These are phyloP conservation scores for Diutina siamensis DNA, from an alignment of 1,139 yeast species.

Conservation along the genomic window DNA sequence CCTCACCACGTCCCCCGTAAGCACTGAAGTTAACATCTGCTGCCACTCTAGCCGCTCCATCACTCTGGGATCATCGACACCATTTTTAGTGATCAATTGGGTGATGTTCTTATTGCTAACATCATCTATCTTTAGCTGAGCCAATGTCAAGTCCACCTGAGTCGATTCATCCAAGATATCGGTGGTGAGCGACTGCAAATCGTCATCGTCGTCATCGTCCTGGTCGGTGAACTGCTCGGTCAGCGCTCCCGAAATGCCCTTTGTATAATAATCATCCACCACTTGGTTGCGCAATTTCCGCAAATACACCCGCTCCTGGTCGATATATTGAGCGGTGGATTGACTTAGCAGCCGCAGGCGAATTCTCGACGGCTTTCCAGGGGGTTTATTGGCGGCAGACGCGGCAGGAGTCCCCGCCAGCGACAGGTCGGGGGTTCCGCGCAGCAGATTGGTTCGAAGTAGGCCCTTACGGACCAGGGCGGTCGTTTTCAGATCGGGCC, in stretches of 20 bases:
- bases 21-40: constrained; percentile 77
- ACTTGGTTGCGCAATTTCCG: constrained; percentile 52
- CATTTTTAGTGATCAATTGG: constrained; percentile 28
- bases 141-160: constrained; percentile 30
- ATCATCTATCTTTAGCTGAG: constrained; percentile 18
- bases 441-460: background rate
- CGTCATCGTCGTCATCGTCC: constrained; percentile 15
- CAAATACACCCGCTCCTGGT: constrained; percentile 63
- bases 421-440: background rate
- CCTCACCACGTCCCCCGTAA: constrained; percentile 88
- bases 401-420: background rate
- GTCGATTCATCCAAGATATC: constrained; percentile 31
- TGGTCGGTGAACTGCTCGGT: constrained; percentile 12
- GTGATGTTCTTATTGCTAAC: constrained; percentile 22
- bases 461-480: background rate
- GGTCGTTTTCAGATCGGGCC: background rate
- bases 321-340: constrained; percentile 21
- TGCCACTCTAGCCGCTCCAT: constrained; percentile 93
- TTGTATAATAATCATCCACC: constrained; percentile 60
- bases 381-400: background rate
- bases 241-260: constrained; percentile 39
- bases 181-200: constrained; percentile 17
- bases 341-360: constrained; percentile 4
- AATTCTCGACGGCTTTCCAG: background rate
- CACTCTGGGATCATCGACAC: constrained; percentile 50